phyloP scores from a whole-genome alignment of 257 asterid species.

The Nyctanthes arbortristis region DNA sequence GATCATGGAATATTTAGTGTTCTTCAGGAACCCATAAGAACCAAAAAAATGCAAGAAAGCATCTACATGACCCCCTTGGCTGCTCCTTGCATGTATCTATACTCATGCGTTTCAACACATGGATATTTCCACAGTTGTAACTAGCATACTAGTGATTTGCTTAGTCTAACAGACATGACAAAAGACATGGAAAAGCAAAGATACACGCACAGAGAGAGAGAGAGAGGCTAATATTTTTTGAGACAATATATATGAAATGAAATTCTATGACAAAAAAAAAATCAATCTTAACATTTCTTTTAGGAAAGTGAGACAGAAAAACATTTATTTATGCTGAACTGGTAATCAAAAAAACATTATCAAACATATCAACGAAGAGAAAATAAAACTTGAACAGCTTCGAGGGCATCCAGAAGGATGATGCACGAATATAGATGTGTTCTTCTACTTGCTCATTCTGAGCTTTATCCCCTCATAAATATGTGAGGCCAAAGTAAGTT shows the following conservation, averaged over 20 bases:
- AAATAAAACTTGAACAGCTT: neutral
- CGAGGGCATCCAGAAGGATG: too few species aligned
- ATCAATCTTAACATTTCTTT: neutral
- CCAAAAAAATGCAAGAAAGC: slow-evolving; percentile 9
- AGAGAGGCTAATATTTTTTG: too few species aligned
- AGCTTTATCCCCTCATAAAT: too few species aligned
- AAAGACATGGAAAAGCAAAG: neutral
- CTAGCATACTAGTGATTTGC: neutral
- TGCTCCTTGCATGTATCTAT: neutral
- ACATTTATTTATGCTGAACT: neutral
- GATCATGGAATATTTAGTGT: neutral
- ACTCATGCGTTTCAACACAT: neutral
- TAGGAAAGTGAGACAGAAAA: neutral
- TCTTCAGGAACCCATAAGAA: neutral
- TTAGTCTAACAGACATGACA: neutral
- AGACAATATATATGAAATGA: neutral
- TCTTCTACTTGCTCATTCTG: too few species aligned
- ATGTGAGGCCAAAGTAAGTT: too few species aligned
- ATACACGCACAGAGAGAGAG: too few species aligned
- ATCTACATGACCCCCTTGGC: neutral
- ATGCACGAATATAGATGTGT: too few species aligned
- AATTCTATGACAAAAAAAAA: neutral
- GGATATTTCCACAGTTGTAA: slow-evolving; percentile 4
- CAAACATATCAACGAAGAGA: neutral
- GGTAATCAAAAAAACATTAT: neutral